Percentiles rank a stretch among this genome's conserved stretches.
Conservation (phyloP, 345 rosid genomes). For the Raphanus raphanistrum region DNA sequence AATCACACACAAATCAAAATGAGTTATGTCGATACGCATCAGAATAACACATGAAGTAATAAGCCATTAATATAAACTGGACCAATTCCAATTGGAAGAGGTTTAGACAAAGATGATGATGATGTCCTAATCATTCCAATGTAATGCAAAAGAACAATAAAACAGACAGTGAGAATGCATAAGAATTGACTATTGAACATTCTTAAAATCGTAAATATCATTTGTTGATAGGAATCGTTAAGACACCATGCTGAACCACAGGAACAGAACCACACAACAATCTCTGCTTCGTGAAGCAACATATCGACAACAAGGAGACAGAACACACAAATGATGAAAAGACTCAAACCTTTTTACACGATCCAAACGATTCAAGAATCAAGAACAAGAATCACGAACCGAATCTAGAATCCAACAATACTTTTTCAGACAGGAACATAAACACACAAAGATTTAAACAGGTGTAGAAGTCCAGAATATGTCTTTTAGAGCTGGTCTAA, state of each 20-base stretch:
- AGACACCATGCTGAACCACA: conserved; percentile 19
- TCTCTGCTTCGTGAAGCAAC: conserved; percentile 24
- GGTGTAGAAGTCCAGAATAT: conserved; percentile 71
- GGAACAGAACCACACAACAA: conserved; percentile 5
- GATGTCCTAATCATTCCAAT: conserved; percentile 18
- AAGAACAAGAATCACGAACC: conserved; percentile 33
- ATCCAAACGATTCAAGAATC: conserved; percentile 15
- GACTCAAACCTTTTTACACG: not conserved
- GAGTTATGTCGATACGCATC: not conserved
- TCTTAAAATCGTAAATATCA: conserved; percentile 19
- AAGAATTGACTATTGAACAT: conserved; percentile 23
- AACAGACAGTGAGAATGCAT: conserved; percentile 1
- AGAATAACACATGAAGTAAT: not conserved
- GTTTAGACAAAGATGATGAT: not conserved
- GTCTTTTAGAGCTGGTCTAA: conserved; percentile 90
- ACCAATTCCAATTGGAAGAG: not conserved
- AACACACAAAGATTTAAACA: conserved; percentile 37
- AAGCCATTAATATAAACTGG: not conserved
- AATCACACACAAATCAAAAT: not conserved
- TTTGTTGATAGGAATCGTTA: conserved; percentile 24
- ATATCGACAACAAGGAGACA: conserved; percentile 9
- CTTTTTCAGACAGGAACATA: not conserved
- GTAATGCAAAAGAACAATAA: conserved; percentile 15
- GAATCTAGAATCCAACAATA: conserved; percentile 17
- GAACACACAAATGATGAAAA: not conserved